Percentiles rank a stretch among this genome's conserved stretches.
Conservation (phyloP, 169 alveolate species). For the Pseudocohnilembus persalinus region DNA sequence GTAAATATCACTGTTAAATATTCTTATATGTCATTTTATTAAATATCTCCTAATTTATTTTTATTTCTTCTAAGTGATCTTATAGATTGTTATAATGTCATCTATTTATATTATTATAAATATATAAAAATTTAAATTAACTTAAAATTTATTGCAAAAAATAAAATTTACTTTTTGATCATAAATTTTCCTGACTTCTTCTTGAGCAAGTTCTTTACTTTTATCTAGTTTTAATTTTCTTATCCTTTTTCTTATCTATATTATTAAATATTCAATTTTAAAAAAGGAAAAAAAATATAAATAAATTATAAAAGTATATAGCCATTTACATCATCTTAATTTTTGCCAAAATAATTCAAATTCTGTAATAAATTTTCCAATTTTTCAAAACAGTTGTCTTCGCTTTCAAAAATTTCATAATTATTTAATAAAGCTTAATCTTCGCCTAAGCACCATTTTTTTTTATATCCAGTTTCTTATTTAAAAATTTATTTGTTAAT, state of each 20-base stretch:
- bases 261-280: too few species aligned
- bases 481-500: too few species aligned
- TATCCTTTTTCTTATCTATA: slow-evolving; percentile 39
- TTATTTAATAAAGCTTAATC: slow-evolving; percentile 40
- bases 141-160: too few species aligned
- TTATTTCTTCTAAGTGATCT: not conserved
- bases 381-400: slow-evolving; percentile 27
- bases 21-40: not conserved
- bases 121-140: too few species aligned
- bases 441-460: slow-evolving; percentile 34
- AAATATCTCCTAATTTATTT: too few species aligned
- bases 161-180: not conserved
- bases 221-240: slow-evolving; percentile 28
- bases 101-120: not conserved
- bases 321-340: not conserved
- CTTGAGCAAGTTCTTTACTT: slow-evolving; percentile 33
- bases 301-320: too few species aligned
- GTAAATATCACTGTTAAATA: too few species aligned
- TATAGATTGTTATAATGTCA: not conserved
- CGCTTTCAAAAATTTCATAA: slow-evolving; percentile 36
- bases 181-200: not conserved
- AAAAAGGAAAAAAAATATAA: too few species aligned
- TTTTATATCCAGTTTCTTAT: slow-evolving; percentile 7
- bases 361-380: slow-evolving; percentile 22
- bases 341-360: slow-evolving; percentile 25